Evolutionary conservation across 768 basidiomycete genomes (phyloP), one percentile per base, ranked within the genome.

Genomic region (Suillus brevipes): DNA sequence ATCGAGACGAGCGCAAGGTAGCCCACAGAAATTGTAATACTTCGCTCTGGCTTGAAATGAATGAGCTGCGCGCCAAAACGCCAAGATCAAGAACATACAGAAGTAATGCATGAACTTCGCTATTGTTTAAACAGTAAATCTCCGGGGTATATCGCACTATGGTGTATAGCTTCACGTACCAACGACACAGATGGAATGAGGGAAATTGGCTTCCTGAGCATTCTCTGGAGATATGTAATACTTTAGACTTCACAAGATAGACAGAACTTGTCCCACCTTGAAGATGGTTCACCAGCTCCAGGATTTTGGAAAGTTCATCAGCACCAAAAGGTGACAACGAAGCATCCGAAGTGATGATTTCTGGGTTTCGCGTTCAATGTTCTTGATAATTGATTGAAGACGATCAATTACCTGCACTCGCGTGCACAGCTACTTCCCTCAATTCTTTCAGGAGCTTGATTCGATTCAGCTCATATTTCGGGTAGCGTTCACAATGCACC

Each of bases 21-120:
- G 81, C 5, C 85, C 84, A 65, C 83, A 75, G 60, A 80, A 82
- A 67, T 85, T 79, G 40, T 79, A 68, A 60, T 83, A 85, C 36
- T 78, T 71, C n/a, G 68, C 62, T 74, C 67, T 78, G 12, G 64
- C 72, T 72, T 56, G 13, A 59, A 57, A 13, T 63, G 8, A 8
- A 28, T 53, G 13, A 28, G 38, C 7, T 20, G n/a, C 52, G 45
- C 25, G 9, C 23, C 14, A 34, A 63, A n/a, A 14, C 56, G 5
- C 6, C 18, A 23, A 52, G 60, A 34, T 4, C 23, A 16, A 42
- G 20, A 28, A 68, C 75, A 59, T 69, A 83, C 84, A 70, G 63
- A 83, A 82, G 16, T 77, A 66, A 59, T 71, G 74, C 83, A 85
- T 82, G 8, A 83, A 67, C 16, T 80, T 78, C 28, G 77, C 83